Conservation (phyloP, 1,139 yeast species). For the Blastobotrys indianensis region DNA sequence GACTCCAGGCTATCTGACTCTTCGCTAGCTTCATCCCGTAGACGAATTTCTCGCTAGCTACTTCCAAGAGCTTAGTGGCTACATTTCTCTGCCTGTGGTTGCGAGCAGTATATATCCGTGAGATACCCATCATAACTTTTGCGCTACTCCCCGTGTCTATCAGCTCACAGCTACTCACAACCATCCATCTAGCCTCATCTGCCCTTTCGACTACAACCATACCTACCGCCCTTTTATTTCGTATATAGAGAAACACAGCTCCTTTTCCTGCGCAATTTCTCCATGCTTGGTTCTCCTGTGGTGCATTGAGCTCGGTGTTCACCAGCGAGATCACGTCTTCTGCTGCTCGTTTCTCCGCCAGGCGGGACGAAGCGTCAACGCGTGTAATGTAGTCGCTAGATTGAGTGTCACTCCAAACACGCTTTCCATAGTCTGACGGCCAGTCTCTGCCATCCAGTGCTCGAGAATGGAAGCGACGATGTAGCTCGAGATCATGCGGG, state of each 20-base stretch:
- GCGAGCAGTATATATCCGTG: slow-evolving; percentile 59
- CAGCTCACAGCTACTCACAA: slow-evolving; percentile 30
- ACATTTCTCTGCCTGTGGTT: slow-evolving; percentile 49
- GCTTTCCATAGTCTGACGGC: slow-evolving; percentile 39
- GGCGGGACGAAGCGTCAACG: slow-evolving; percentile 28
- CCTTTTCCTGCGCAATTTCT: slow-evolving; percentile 24
- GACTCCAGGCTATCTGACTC: slow-evolving; percentile 57
- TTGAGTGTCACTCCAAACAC: slow-evolving; percentile 8
- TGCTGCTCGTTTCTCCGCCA: slow-evolving; percentile 32
- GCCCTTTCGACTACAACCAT: slow-evolving; percentile 43
- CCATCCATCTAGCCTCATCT: slow-evolving; percentile 45
- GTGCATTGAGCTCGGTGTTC: slow-evolving; percentile 57
- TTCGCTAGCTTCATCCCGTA: slow-evolving; percentile 47
- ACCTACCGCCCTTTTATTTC: slow-evolving; percentile 41
- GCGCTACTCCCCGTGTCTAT: slow-evolving; percentile 31
- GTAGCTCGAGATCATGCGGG: slow-evolving; percentile 43
- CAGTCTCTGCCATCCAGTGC: slow-evolving; percentile 45
- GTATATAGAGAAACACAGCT: slow-evolving; percentile 46
- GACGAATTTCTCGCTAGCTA: slow-evolving; percentile 40
- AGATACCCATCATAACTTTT: slow-evolving; percentile 44
- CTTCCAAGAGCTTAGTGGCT: slow-evolving; percentile 41
- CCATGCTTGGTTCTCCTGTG: slow-evolving; percentile 50
- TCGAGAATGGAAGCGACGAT: slow-evolving; percentile 38
- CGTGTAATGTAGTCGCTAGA: slow-evolving; percentile 26
- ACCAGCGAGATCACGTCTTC: slow-evolving; percentile 44